A percentile compares a stretch with the other conserved stretches of the same genome.
These are phyloP conservation scores for Xylariaceae sp. DNA, from an alignment of 2,329 filamentous ascomycete species.

Conservation along the genomic window DNA sequence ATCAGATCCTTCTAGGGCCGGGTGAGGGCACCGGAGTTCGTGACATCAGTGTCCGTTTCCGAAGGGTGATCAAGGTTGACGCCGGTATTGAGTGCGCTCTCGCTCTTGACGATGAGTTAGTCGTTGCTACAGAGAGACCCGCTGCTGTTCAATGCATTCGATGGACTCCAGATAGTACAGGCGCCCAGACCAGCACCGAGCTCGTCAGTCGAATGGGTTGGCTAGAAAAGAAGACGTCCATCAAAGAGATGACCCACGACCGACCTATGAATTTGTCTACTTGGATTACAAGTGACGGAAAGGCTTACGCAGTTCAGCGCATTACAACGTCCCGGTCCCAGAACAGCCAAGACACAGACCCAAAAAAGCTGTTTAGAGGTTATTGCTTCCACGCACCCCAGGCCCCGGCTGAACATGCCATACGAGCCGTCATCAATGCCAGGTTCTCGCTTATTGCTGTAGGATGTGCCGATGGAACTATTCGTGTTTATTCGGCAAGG, in stretches of 20 bases:
- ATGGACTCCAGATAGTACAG: slow-evolving; percentile 80
- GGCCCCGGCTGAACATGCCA: slow-evolving; percentile 54
- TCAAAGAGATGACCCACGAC: slow-evolving; percentile 87
- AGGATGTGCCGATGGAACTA: slow-evolving; percentile 71
- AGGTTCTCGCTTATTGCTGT: slow-evolving; percentile 91
- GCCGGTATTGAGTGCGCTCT: slow-evolving; percentile 86
- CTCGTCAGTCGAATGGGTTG: slow-evolving; percentile 82
- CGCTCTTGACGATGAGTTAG: slow-evolving; percentile 85
- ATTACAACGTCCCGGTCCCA: slow-evolving; percentile 38
- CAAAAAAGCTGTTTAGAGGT: slow-evolving; percentile 75
- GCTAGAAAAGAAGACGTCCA: slow-evolving; percentile 70
- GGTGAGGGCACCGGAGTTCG: slow-evolving; percentile 79
- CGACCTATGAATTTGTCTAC: slow-evolving; percentile 93
- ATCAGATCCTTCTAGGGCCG: slow-evolving; percentile 65
- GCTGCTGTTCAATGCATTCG: slow-evolving; percentile 95
- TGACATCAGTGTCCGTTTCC: slow-evolving; percentile 86
- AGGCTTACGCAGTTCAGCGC: slow-evolving; percentile 86
- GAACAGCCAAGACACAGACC: slow-evolving; percentile 40
- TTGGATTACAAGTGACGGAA: slow-evolving; percentile 86
- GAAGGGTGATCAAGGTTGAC: slow-evolving; percentile 97
- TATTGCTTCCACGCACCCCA: slow-evolving; percentile 83
- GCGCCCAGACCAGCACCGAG: slow-evolving; percentile 86
- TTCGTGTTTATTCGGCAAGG: slow-evolving; percentile 86
- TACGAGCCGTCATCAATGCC: slow-evolving; percentile 82
- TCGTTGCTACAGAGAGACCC: slow-evolving; percentile 87